Base-by-base conservation (phyloP, 805 yeast species). In the Candida bentonensis region DNA sequence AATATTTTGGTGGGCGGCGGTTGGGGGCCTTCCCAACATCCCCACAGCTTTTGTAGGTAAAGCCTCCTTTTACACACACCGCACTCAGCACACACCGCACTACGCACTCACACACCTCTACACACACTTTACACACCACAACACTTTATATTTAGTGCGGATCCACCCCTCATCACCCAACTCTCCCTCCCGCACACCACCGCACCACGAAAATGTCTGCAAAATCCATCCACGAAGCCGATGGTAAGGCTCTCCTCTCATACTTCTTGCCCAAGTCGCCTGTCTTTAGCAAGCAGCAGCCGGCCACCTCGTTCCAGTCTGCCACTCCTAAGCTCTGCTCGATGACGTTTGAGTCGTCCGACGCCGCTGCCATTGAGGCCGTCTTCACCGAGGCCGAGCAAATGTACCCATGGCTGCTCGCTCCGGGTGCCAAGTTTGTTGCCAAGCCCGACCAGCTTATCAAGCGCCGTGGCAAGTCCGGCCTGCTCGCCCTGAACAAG, bases 371-470 rank as follows among this genome's bases (percentile, higher is more conserved):
- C 28, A 52, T 67, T 42, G 59, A 59, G 40, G 53, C 48, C 40
- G 66, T 64, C 23, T 58, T 67, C 40, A 57, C 51, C 26, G 47
- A 44, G 40, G 67, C 66, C 44, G 71, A 66, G 54, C 40, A 50
- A 47, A 53, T 59, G 39, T 66, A 57, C 61, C 68, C 72, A 17
- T 67, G 72, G 70, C 54, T 67, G 42, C 51, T 51, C 3, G 55
- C 53, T 42, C 44, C 56, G 20, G 66, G 61, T 15, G 64, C 68
- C 26, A 56, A 56, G 50, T 65, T 68, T 44, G 72, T 67, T 27
- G 72, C 70, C 43, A 67, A 67, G 59, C 72, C 72, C 21, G 72
- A 67, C 47, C 70, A 66, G 55, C 60, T 67, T 47, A 67, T 67
- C 59, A 67, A 67, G 62, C 64, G 72, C 44, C 64, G 72, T 36